Percentiles rank a stretch among this genome's conserved stretches.
These are phyloP conservation scores for Violaceomyces palustris DNA, from an alignment of 1,284 basidiomycete species.

Conservation along the genomic window DNA sequence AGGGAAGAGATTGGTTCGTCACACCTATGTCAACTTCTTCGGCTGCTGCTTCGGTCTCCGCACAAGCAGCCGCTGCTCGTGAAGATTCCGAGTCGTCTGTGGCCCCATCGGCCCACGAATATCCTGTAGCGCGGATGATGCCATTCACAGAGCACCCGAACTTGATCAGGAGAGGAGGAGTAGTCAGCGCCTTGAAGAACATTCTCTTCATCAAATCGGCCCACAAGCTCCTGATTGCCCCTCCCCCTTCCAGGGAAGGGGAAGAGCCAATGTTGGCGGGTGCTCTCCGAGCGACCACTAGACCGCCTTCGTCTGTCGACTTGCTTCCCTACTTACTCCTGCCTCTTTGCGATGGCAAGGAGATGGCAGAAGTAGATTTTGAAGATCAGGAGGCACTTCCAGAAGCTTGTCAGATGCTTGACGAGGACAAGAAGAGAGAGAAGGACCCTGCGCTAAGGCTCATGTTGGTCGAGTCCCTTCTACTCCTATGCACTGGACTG, in stretches of 20 bases:
- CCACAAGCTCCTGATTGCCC: constrained; percentile 44
- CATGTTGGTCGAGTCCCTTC: constrained; percentile 80
- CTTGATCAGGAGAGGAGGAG: constrained; percentile 49
- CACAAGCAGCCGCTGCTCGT: constrained; percentile 25
- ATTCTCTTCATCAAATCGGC: constrained; percentile 48
- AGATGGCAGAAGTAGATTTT: constrained; percentile 53
- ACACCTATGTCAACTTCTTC: constrained; percentile 32
- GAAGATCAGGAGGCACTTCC: constrained; percentile 87
- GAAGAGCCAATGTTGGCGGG: constrained; percentile 30
- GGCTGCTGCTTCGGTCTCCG: constrained; percentile 23
- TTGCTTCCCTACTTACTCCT: constrained; percentile 63
- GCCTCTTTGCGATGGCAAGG: constrained; percentile 89
- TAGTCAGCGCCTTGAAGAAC: constrained; percentile 50
- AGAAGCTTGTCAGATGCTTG: constrained; percentile 78
- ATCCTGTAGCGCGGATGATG: constrained; percentile 48
- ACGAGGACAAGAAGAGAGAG: constrained; percentile 78
- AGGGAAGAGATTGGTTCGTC: constrained; percentile 49
- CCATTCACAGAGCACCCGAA: constrained; percentile 51
- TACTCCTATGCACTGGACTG: constrained; percentile 80
- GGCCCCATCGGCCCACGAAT: constrained; percentile 27
- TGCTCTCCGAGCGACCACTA: constrained; percentile 23
- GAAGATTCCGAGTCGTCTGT: constrained; percentile 12
- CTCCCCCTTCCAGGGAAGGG: constrained; percentile 24
- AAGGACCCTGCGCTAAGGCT: constrained; percentile 71
- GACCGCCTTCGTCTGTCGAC: constrained; percentile 44